Evolutionary conservation across 2,329 filamentous ascomycete genomes (phyloP).

Genomic region (Neofusicoccum ribis): DNA sequence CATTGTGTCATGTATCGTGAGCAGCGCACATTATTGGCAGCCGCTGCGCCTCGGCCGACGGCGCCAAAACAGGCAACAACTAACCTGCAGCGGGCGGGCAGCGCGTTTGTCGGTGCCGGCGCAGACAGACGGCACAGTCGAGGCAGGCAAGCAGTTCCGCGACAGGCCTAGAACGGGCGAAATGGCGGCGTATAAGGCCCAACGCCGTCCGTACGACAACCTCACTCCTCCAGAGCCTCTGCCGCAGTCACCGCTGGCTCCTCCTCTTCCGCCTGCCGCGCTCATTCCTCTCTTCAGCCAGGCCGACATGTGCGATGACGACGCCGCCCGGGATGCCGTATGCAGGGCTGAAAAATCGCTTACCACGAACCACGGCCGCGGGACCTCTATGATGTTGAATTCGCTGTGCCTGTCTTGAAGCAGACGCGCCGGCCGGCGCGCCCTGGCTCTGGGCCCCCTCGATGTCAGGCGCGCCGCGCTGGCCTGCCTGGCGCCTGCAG

Average conservation of each 20-base stretch:
- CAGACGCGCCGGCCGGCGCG: too few species aligned
- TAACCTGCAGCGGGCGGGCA: background rate
- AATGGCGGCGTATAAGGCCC: background rate
- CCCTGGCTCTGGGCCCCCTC: too few species aligned
- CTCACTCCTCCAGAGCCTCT: background rate
- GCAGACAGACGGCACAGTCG: background rate
- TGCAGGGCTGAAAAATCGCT: constrained; percentile 9
- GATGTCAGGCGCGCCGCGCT: background rate
- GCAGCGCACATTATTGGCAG: background rate
- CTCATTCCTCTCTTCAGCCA: background rate
- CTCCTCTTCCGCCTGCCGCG: background rate
- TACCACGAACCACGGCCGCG: background rate
- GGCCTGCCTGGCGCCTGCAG: background rate
- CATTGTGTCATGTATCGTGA: background rate
- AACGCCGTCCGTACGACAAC: constrained; percentile 3
- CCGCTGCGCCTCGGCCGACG: background rate
- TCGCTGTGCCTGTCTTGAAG: too few species aligned
- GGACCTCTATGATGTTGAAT: constrained; percentile 1
- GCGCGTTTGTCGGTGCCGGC: background rate
- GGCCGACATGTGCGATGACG: constrained; percentile 8
- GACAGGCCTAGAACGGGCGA: constrained; percentile 5
- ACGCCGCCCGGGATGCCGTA: background rate
- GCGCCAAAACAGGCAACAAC: constrained; percentile 3
- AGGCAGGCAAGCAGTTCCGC: background rate
- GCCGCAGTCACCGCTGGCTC: background rate